phyloP scores from a whole-genome alignment of 257 asterid species.

The Solanum pimpinellifolium region DNA sequence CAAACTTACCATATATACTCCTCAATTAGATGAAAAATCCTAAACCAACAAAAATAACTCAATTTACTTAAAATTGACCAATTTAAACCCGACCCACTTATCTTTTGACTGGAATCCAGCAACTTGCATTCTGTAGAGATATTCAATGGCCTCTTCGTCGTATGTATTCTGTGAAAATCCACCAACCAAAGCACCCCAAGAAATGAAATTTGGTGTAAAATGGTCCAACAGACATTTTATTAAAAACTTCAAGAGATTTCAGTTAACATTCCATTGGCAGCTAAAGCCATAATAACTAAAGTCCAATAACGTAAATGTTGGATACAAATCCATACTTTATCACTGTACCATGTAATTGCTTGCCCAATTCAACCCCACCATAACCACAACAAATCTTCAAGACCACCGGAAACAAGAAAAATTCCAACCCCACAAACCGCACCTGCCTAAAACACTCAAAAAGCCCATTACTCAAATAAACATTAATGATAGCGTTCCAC shows the following conservation, averaged over 20 bases:
- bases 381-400: slow-evolving; percentile 54
- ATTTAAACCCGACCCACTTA: too few relatives aligned
- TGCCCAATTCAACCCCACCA: slow-evolving; percentile 59
- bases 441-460: slow-evolving; percentile 22
- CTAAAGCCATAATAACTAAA: slow-evolving; percentile 55
- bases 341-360: slow-evolving; percentile 52
- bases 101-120: neutral
- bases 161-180: slow-evolving; percentile 59
- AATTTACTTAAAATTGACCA: too few relatives aligned
- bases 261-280: slow-evolving; percentile 36
- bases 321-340: slow-evolving; percentile 7
- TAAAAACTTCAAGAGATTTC: slow-evolving; percentile 36
- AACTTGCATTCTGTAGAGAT: slow-evolving; percentile 39
- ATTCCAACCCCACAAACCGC: slow-evolving; percentile 45
- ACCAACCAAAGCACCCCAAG: slow-evolving; percentile 70
- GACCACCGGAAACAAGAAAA: slow-evolving; percentile 53
- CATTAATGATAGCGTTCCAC: slow-evolving; percentile 32
- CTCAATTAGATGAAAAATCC: too few relatives aligned
- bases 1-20: too few relatives aligned
- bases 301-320: slow-evolving; percentile 77
- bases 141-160: slow-evolving; percentile 46
- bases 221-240: slow-evolving; percentile 29
- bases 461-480: slow-evolving; percentile 26
- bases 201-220: slow-evolving; percentile 32
- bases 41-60: too few relatives aligned